Base-by-base conservation (phyloP, 768 basidiomycete species). In the Trametes cinnabarina region DNA sequence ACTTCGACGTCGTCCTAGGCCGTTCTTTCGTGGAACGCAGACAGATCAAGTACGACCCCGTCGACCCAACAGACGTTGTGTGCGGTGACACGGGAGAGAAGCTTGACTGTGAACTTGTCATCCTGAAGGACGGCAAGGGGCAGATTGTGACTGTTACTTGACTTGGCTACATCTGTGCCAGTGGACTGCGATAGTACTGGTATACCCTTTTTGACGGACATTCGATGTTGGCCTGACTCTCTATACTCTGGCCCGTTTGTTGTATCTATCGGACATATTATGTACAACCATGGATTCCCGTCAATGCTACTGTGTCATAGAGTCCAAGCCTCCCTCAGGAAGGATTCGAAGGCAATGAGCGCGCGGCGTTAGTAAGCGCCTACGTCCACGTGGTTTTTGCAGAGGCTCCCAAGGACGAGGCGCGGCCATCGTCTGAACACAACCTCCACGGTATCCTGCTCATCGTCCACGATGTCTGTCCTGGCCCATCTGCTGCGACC, bases 1-100 rank as follows among this genome's bases (percentile, higher is more conserved):
- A 98, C 67, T 98, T 98, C 72, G 94, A 97, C 65, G 91, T 98
- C 46, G 89, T 98, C 4, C 81, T 98, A 6, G 95, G 95, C 1
- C 79, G 95, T 23, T 86, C 85, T 22, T 94, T 97, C 67, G 84
- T 88, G 61, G 89, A 89, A 79, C 86, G 80, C 66, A 76, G 60
- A 69, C 88, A 88, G 67, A 85, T 98, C 62, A 88, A 87, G 71
- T 85, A 84, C 28, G 92, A 89, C 68, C 76, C 87, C 0, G 76
- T 87, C 39, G 96, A 99, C 69, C 87, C 86, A 37, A 98, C 97
- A 10, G 85, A 89, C 64, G 87, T 99, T 14, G 83, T 92, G 2
- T 97, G 95, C 68, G 80, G 92, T 74, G 97, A 98, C 69, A 92
- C 88, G 0, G 92, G 91, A 6, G 94, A 97, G 74, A 90, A 86